Evolutionary conservation across 2,329 filamentous ascomycete species (phyloP).

Genomic region (Aspergillus carbonarius): DNA sequence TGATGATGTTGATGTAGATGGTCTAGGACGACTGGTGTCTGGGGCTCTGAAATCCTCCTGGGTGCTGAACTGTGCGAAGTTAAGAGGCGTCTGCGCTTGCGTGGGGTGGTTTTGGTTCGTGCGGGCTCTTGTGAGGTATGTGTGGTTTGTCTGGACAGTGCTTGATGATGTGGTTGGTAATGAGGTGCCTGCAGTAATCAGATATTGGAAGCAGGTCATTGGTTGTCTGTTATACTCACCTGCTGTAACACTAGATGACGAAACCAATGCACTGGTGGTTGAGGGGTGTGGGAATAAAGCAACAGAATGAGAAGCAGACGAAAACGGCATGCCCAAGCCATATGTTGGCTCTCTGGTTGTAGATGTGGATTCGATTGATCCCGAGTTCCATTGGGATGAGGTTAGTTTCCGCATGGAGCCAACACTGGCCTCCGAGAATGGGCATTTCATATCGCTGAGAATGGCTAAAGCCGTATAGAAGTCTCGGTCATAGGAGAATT

Average conservation of each 20-base stretch:
- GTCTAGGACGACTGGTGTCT: slow-evolving; percentile 12
- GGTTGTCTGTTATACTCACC: not conserved
- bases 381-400: slow-evolving; percentile 30
- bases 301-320: not conserved
- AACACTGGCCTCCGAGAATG: slow-evolving; percentile 41
- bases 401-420: slow-evolving; percentile 21
- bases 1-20: slow-evolving; percentile 29
- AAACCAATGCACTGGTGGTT: not conserved
- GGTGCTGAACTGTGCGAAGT: not conserved
- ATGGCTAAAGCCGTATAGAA: slow-evolving; percentile 43
- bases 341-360: not conserved
- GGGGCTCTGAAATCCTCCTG: not conserved
- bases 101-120: slow-evolving; percentile 1
- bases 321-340: not conserved
- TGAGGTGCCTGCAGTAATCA: not conserved
- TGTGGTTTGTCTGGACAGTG: slow-evolving; percentile 1
- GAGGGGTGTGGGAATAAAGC: slow-evolving; percentile 3
- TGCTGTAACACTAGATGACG: slow-evolving; percentile 7
- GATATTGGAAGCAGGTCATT: not conserved
- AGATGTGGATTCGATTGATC: slow-evolving; percentile 11
- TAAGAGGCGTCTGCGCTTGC: slow-evolving; percentile 2
- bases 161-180: slow-evolving; percentile 14
- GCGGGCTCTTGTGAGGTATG: not conserved
- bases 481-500: slow-evolving; percentile 41
- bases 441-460: slow-evolving; percentile 43